Evolutionary conservation across 2,329 filamentous ascomycete species (phyloP), one percentile per base, ranked within the genome.

Genomic region (Aspergillus proliferans): DNA sequence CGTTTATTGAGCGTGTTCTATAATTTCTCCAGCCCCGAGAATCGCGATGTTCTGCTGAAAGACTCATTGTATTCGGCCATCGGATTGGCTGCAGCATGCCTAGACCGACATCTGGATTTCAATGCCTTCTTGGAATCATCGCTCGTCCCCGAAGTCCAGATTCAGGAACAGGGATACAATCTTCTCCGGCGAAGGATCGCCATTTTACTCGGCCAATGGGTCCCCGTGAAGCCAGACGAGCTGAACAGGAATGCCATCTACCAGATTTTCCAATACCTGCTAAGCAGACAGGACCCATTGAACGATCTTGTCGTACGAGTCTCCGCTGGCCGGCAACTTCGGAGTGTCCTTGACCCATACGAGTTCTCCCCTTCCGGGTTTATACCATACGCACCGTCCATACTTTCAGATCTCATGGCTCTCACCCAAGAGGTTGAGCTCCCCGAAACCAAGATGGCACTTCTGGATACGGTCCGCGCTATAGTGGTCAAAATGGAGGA

Each of bases 1-100:
- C 90, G 89, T 14, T 74, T 98, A 24, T 74, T 97, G 41, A 77
- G 80, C 44, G 94, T 96, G 58, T 96, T 97, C 66, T 79, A 86
- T 55, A 83, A 82, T 6, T 87, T 90, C 47, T 84, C 88, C 51
- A 81, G 69, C n/a, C 74, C 76, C 4, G 72, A 81, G 9, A 83
- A 83, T 52, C 76, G 77, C 39, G 84, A 93, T 54, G 80, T 97
- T 10, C 78, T 93, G 14, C 83, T 87, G 51, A 97, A 96, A 65
- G 93, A 98, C 65, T 92, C 92, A 0, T 84, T 97, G 1, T 98
- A 98, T 64, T 94, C 88, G 4, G 90, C 92, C 9, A 85, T 98
- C 72, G 91, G 92, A 2, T 77, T 96, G 45, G 83, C 93, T 0
- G 88, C 91, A 1, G 79, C 88, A 2, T 84, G 91, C 36, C 74